Evolutionary conservation across 1,284 basidiomycete genomes (phyloP).

Genomic region (Ustilago sp.): DNA sequence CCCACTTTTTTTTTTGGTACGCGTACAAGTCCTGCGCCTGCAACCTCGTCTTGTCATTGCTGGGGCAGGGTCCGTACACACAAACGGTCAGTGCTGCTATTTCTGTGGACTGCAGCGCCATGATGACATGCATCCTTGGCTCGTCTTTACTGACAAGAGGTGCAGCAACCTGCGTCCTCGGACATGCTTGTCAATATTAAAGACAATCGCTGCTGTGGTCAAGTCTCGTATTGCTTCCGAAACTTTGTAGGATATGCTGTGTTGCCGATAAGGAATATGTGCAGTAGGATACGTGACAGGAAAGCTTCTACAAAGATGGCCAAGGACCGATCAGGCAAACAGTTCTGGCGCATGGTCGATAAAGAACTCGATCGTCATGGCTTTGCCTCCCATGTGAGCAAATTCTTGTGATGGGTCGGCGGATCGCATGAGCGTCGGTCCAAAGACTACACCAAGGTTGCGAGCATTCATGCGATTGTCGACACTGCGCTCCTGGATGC

Average conservation of each 20-base stretch:
- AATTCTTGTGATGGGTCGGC: conserved; percentile 88
- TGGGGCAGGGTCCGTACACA: too few relatives aligned
- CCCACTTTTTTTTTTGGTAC: too few relatives aligned
- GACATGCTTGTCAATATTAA: too few relatives aligned
- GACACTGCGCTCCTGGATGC: conserved; percentile 69
- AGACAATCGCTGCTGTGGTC: background rate
- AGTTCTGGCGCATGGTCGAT: conserved; percentile 45
- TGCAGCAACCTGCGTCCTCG: too few relatives aligned
- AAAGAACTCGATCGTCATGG: conserved; percentile 75
- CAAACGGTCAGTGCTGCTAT: too few relatives aligned
- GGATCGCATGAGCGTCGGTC: conserved; percentile 93
- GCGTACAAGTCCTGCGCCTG: too few relatives aligned
- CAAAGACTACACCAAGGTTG: conserved; percentile 99
- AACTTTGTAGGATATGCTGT: background rate
- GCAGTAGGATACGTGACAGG: background rate
- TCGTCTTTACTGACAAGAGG: too few relatives aligned
- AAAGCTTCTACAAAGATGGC: background rate
- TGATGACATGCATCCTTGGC: too few relatives aligned
- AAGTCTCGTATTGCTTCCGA: background rate
- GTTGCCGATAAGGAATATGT: background rate
- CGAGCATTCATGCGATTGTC: conserved; percentile 93
- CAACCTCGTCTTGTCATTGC: too few relatives aligned
- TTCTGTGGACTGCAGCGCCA: too few relatives aligned
- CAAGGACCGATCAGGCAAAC: conserved; percentile 16
- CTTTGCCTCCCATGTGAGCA: conserved; percentile 95